Evolutionary conservation across 768 basidiomycete genomes (phyloP), one percentile per base, ranked within the genome.

Genomic region (Podaxis sp.): DNA sequence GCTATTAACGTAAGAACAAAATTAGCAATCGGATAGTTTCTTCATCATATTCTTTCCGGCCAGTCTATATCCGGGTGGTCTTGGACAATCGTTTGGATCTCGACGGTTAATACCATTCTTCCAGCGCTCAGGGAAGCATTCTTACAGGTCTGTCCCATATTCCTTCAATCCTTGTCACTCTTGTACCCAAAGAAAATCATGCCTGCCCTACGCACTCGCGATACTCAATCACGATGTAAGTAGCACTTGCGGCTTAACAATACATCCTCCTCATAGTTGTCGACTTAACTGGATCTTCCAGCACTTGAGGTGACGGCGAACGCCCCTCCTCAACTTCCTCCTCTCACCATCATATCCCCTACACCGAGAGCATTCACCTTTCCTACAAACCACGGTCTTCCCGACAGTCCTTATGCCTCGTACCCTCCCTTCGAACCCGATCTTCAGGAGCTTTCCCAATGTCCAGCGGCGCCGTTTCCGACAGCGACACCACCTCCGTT

Each of bases 141-240:
- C n/a, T n/a, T n/a, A n/a, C n/a, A n/a, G n/a, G n/a, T n/a, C n/a
- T n/a, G n/a, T n/a, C n/a, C n/a, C n/a, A n/a, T n/a, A n/a, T n/a
- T n/a, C n/a, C n/a, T n/a, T n/a, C n/a, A n/a, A n/a, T n/a, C n/a
- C n/a, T n/a, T n/a, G n/a, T n/a, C n/a, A n/a, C n/a, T n/a, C n/a
- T n/a, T n/a, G n/a, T n/a, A n/a, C n/a, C n/a, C n/a, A n/a, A n/a
- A n/a, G n/a, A n/a, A n/a, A 68, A 85, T 83, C 82, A 91, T 91
- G 89, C 89, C 89, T 74, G 88, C 88, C 56, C 80, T 86, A 71
- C 89, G 89, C 78, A 90, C 89, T 73, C 88, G 87, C 80, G 88
- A 90, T 80, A 87, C 82, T 80, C 83, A 80, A 66, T 74, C 82
- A 72, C 75, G 76, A 75, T 74, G 81, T 81, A 68, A 71, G 79